phyloP scores from a whole-genome alignment of 768 basidiomycete species.

The Roridomyces roridus region DNA sequence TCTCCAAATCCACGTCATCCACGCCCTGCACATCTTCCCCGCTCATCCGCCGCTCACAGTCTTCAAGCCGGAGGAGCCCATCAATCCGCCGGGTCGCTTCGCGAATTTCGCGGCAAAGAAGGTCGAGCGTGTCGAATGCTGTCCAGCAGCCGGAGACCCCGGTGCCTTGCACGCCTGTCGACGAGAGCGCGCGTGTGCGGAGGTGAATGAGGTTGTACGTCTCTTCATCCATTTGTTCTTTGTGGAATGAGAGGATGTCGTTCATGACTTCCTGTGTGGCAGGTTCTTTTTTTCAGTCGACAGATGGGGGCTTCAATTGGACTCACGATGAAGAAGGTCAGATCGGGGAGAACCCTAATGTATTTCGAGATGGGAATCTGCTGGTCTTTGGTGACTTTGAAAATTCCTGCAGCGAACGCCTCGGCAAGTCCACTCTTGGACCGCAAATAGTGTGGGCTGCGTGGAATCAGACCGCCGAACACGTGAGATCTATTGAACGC shows the following conservation, averaged over 20 bases:
- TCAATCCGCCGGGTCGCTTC: slow-evolving; percentile 6
- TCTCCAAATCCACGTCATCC: background rate
- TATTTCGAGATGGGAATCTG: slow-evolving; percentile 17
- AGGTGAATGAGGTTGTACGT: slow-evolving; percentile 17
- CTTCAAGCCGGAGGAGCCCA: slow-evolving; percentile 4
- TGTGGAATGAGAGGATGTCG: slow-evolving; percentile 16
- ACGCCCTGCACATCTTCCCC: background rate
- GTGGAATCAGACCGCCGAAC: too few relatives aligned
- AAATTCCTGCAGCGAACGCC: slow-evolving; percentile 14
- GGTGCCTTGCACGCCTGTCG: background rate
- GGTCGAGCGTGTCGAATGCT: background rate
- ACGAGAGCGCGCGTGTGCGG: background rate
- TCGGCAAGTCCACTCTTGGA: slow-evolving; percentile 8
- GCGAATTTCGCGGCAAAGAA: slow-evolving; percentile 8
- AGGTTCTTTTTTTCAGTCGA: background rate
- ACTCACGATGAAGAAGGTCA: background rate
- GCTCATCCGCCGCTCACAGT: background rate
- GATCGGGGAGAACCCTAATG: slow-evolving; percentile 5
- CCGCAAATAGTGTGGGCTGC: slow-evolving; percentile 17
- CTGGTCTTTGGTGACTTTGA: slow-evolving; percentile 13
- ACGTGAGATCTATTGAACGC: too few relatives aligned
- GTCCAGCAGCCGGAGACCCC: slow-evolving; percentile 3
- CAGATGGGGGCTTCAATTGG: background rate
- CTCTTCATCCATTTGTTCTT: slow-evolving; percentile 15
- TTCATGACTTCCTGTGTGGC: slow-evolving; percentile 7